Base-by-base conservation (phyloP, 108 stramenopile species). In the Mayamaea pseudoterrestris region DNA sequence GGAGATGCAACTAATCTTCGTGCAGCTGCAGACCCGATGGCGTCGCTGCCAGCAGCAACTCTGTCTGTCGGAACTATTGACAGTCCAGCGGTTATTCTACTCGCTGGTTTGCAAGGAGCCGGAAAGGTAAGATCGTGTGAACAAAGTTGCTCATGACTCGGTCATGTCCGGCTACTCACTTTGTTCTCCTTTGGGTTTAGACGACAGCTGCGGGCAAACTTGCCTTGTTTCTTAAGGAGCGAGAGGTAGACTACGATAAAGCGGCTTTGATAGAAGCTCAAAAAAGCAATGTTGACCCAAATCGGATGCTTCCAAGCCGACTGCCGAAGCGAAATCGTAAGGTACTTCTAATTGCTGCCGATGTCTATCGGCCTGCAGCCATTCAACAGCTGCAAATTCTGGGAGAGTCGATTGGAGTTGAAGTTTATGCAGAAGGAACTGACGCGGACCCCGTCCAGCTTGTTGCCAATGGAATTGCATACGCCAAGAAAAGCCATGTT, bases 61-160 rank as follows among this genome's bases (percentile, higher is more conserved):
- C 42, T 82, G 51, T 82, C 83, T 6, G 30, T 56, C 28, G 73
- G 65, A 27, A 67, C 51, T 18, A 30, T 46, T 11, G 61, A 60
- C 30, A 43, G 69, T 31, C 93, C 93, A 6, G 74, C 89, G 5
- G 90, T 94, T 7, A 73, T 97, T 8, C 71, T 97, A 14, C 64
- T 97, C 42, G 93, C 93, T 2, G 96, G 96, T 12, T 74, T 97
- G 53, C 96, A 97, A 61, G 93, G 95, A 14, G 93, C 96, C 21
- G 96, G 96, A 16, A 97, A 97, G n/a, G n/a, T n/a, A n/a, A n/a
- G n/a, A n/a, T n/a, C n/a, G n/a, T n/a, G n/a, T n/a, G n/a, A n/a
- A 49, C 13, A 0, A 0, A 1, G n/a, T 35, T 35, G 13, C n/a
- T 12, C n/a, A n/a, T 0, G 13, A 35, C 34, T 35, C 34, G n/a